phyloP scores from a whole-genome alignment of 164 flowering plant species.

The Kalanchoe fedtschenkoi region DNA sequence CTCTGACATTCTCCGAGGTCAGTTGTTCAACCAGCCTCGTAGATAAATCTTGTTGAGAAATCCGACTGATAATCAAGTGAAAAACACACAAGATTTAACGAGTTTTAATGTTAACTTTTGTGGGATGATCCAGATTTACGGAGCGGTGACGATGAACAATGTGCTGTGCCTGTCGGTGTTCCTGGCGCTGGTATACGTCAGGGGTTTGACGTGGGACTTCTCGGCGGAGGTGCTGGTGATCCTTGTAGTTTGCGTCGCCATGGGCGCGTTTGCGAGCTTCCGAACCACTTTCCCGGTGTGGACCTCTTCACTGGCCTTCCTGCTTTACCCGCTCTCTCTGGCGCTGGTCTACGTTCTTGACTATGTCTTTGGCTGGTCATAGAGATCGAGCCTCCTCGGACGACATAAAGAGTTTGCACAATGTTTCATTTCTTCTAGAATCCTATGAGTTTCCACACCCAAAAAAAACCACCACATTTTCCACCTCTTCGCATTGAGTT shows the following conservation, averaged over 20 bases:
- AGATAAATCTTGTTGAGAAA: no score
- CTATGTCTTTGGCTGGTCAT: conserved; percentile 54
- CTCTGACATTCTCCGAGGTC: conserved; percentile 90
- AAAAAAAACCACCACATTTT: no score
- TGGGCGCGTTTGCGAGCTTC: conserved; percentile 60
- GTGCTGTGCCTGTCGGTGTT: conserved; percentile 59
- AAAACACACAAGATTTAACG: no score
- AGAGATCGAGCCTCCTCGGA: no score
- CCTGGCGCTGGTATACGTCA: conserved; percentile 47
- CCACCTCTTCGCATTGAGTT: no score
- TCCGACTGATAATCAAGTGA: no score
- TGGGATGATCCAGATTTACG: conserved; percentile 40
- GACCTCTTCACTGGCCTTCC: conserved; percentile 48
- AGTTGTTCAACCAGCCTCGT: no score
- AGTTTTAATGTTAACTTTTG: neutral
- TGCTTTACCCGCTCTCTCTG: conserved; percentile 59
- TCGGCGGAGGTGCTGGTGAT: conserved; percentile 67
- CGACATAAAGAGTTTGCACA: no score
- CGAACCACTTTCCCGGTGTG: conserved; percentile 64
- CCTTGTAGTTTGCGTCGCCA: conserved; percentile 43
- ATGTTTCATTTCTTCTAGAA: no score
- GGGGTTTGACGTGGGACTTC: conserved; percentile 72
- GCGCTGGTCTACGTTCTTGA: conserved; percentile 65
- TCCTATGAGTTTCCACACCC: no score
- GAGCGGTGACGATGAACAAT: conserved; percentile 69